phyloP scores from a whole-genome alignment of 1,284 basidiomycete genomes.

The Apiotrichum sp. region DNA sequence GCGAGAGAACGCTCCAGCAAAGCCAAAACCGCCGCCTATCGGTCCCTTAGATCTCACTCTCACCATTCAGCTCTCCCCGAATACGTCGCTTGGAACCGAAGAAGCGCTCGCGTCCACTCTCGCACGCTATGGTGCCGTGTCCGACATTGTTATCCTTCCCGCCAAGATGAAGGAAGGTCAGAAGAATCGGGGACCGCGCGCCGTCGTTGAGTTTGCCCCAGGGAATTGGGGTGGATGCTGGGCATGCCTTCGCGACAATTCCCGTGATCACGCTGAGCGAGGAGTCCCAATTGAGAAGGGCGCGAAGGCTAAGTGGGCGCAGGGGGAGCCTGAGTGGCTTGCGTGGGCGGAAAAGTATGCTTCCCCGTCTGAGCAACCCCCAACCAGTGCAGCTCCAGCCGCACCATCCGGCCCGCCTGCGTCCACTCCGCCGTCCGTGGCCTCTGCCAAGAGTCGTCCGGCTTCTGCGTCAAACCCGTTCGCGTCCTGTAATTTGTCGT shows the following conservation, averaged over 20 bases:
- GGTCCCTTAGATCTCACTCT: constrained; percentile 36
- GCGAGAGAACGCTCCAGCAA: constrained; percentile 1
- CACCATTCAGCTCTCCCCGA: constrained; percentile 34
- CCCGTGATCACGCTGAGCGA: not conserved
- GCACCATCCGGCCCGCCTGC: too few relatives aligned
- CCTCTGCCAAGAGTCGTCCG: too few relatives aligned
- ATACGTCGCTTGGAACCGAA: constrained; percentile 10
- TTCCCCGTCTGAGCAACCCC: not conserved
- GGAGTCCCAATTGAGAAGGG: constrained; percentile 50
- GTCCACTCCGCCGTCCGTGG: too few relatives aligned
- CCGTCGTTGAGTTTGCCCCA: constrained; percentile 45
- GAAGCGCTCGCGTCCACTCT: constrained; percentile 21
- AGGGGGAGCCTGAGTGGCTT: constrained; percentile 65
- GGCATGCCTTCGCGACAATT: constrained; percentile 40
- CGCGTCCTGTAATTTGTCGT: not conserved
- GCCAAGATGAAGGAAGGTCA: constrained; percentile 28
- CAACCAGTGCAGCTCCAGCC: too few relatives aligned
- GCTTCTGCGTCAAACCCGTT: too few relatives aligned
- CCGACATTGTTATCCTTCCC: constrained; percentile 29
- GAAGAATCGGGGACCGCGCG: constrained; percentile 47
- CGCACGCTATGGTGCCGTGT: constrained; percentile 35
- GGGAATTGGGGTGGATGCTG: constrained; percentile 48
- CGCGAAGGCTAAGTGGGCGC: constrained; percentile 61
- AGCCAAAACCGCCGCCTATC: constrained; percentile 30
- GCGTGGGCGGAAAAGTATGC: constrained; percentile 54